Evolutionary conservation across 2,329 filamentous ascomycete species (phyloP), one percentile per base, ranked within the genome.

Genomic region (Ophiobolus disseminans): DNA sequence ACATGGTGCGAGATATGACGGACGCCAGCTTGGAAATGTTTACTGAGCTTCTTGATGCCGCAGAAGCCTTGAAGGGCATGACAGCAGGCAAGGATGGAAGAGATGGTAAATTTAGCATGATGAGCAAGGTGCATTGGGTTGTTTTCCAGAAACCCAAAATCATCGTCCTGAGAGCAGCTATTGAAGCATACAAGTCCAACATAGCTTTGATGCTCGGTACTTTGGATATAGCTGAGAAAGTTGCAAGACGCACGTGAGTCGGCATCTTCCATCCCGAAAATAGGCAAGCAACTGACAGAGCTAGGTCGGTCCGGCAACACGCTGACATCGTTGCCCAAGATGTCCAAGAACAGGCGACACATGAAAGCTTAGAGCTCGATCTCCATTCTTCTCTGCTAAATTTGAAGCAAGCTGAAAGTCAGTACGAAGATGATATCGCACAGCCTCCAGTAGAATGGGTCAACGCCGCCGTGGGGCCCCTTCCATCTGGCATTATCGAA

Each of bases 111-210:
- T 49, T 58, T 32, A 48, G 43, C 3, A 20, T 58, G 23, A 41
- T 58, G 3, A 43, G 45, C 16, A 48, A 49, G 26, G 26, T 60
- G 1, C 55, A 61, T 32, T 58, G 55, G 57, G 55, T 53, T 4
- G 48, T 62, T 3, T 64, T 61, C 31, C 52, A 59, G 35, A 62
- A 62, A 26, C 55, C 57, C 10, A 59, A 57, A 32, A 57, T 62
- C 9, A 20, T 49, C 10, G 43, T 58, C 10, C 22, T 62, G 14
- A 39, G 57, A 35, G 55, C 55, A 3, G 59, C 59, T 6, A 50
- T 62, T 37, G 59, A 64, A 41, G 57, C 61, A 6, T 61, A 62
- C 42, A 59, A 60, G 31, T 59, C 51, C 9, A 61, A 60, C 17
- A 31, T 62, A 25, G 51, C 59, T 2, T 41, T 64, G 4, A 59